Evolutionary conservation across 2,329 filamentous ascomycete species (phyloP), one percentile per base, ranked within the genome.

Genomic region (Aureobasidium melanogenum): DNA sequence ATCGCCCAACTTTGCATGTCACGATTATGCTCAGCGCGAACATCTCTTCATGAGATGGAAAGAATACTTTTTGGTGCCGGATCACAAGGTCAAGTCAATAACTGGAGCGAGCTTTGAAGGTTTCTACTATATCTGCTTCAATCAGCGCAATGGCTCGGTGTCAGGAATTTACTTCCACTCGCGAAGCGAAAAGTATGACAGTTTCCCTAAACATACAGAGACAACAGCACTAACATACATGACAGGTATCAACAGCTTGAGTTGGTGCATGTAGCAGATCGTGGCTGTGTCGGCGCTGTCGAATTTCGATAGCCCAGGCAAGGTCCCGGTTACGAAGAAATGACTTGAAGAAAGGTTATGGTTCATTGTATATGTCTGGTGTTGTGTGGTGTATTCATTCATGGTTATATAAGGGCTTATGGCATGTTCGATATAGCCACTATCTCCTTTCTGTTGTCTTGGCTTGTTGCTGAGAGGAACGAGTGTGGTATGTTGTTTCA

Each of bases 1-100:
- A 67, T 77, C 78, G 56, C 75, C 80, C 28, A 60, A 51, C 5
- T 84, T 82, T 68, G 83, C 79, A 64, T 82, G 78, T 77, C 86
- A 78, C 66, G 88, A 95, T 67, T 84, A 88, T 67, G 83, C 85
- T 51, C 88, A 95, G 71, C 82, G 86, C 65, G 92, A 97, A 67
- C 87, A 95, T 72, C 87, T 99, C 34, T 99, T 97, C 71, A 99
- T 99, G 94, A 86, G 94, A 63, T 99, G 94, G 94, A 99, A 99
- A 75, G 94, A 99, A 71, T 91, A 96, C 69, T 99, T 99, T 69
- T 79, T 99, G 0, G 94, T 99, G 0, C 94, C 94, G 1, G 92
- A 99, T 70, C 94, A 99, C 73, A 84, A 89, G 17, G 91, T 97
- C 22, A 84, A 88, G 64, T 95, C 89, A 12, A 96, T 99, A 64